Base-by-base conservation (phyloP, 108 stramenopile species). In the Conticribra guillardii region DNA sequence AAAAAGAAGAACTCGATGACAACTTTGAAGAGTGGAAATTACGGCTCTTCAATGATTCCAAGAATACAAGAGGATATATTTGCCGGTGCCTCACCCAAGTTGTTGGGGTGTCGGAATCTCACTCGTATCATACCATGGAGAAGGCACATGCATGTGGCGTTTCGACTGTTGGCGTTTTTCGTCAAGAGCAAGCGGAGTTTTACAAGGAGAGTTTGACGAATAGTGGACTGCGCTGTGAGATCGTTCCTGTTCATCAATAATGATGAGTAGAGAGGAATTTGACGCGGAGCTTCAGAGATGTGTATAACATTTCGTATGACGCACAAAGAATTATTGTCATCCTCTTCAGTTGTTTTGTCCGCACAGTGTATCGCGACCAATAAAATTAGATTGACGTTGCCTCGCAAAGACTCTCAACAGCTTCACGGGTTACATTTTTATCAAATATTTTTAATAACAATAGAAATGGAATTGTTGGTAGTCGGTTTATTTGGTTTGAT, bases 171-270 rank as follows among this genome's bases (percentile, higher is more conserved):
- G 63, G 63, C 21, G 63, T 49, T 26, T 64, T 49, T 51, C 50
- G 63, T 2, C 23, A 51, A 21, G 63, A 64, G 32, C 28, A 51
- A 22, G 63, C 63, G 4, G 63, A 64, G 63, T 64, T 23, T 46
- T 64, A 50, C 19, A 64, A 64, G 26, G 63, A 64, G 30, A 48
- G 28, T 17, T 51, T 64, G 17, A 29, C 28, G 30, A 49, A 51
- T 23, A 64, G 63, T 33, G 63, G 63, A 4, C 28, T 64, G n/a
- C 48, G 33, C 14, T 64, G 63, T 29, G 63, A 64, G 1, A 64
- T 64, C 21, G 48, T 64, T 28, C 63, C 63, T 19, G 45, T 64
- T n/a, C n/a, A n/a, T n/a, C n/a, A n/a, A n/a, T n/a, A n/a, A n/a
- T n/a, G n/a, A n/a, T n/a, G n/a, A n/a, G n/a, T n/a, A n/a, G n/a